A percentile compares a stretch with the other conserved stretches of the same genome.
These are phyloP conservation scores for Sclerotinia borealis DNA, from an alignment of 2,329 filamentous ascomycete species.

Conservation along the genomic window DNA sequence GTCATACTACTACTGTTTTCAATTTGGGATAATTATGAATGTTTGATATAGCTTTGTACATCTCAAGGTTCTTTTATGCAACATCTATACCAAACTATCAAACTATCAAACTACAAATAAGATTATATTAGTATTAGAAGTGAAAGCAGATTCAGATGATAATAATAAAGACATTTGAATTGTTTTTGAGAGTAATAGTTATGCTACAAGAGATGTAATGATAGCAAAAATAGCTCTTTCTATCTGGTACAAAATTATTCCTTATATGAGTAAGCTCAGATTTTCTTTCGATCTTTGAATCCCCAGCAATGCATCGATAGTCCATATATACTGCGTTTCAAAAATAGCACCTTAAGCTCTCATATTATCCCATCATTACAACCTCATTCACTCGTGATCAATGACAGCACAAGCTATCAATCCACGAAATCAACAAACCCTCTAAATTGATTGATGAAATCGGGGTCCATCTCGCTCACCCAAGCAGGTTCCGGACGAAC, in stretches of 20 bases:
- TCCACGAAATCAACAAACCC: constrained; percentile 33
- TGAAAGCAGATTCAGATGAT: no score
- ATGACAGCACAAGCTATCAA: constrained; percentile 2
- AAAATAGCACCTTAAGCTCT: background rate
- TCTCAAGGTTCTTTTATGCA: no score
- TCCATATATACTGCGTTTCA: background rate
- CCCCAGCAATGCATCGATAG: background rate
- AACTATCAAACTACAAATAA: no score
- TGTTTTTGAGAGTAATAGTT: no score
- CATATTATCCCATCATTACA: background rate
- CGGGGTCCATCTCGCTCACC: constrained; percentile 32
- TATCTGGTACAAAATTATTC: background rate
- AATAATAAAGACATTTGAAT: no score
- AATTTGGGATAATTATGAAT: no score
- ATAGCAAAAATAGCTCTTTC: background rate
- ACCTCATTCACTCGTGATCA: background rate
- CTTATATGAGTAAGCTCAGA: background rate
- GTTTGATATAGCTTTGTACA: no score
- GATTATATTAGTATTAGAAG: no score
- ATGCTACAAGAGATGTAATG: no score
- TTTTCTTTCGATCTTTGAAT: background rate
- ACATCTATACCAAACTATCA: no score
- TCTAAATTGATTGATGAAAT: constrained; percentile 29
- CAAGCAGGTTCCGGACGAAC: constrained; percentile 25
- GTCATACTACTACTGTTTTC: no score